Evolutionary conservation across 2,329 filamentous ascomycete genomes (phyloP).

Genomic region (Colletotrichum sp.): DNA sequence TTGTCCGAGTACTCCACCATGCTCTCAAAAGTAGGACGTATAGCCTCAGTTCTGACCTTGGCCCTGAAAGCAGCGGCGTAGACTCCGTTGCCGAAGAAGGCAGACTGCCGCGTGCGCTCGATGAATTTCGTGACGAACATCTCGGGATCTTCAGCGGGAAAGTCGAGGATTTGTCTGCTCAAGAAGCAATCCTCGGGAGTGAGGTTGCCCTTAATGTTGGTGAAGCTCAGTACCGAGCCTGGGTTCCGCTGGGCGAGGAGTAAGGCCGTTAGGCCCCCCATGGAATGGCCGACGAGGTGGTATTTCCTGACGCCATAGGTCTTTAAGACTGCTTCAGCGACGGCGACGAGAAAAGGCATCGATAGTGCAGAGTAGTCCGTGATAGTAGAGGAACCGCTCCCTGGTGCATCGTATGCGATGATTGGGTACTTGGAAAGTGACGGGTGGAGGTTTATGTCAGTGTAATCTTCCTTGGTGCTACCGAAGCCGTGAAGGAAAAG

Average conservation of each 20-base stretch:
- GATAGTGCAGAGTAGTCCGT: constrained; percentile 15
- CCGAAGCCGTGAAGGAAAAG: constrained; percentile 30
- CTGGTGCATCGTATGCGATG: constrained; percentile 28
- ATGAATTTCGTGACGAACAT: neutral
- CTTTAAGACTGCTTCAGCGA: constrained; percentile 20
- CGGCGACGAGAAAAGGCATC: constrained; percentile 24
- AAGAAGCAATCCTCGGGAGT: constrained; percentile 30
- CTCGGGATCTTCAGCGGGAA: neutral
- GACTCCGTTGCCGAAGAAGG: constrained; percentile 14
- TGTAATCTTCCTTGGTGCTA: constrained; percentile 29
- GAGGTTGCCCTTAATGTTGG: constrained; percentile 31
- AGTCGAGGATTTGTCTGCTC: constrained; percentile 25
- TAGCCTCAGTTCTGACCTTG: constrained; percentile 20
- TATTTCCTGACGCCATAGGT: constrained; percentile 16
- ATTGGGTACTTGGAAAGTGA: constrained; percentile 20
- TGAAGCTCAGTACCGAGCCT: constrained; percentile 22
- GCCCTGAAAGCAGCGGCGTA: constrained; percentile 20
- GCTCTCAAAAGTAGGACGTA: constrained; percentile 26
- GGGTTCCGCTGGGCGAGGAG: constrained; percentile 20
- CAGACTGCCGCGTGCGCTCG: constrained; percentile 15
- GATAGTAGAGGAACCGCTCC: constrained; percentile 24
- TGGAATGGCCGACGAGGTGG: constrained; percentile 31
- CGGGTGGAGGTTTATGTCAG: constrained; percentile 23
- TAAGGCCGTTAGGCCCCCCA: constrained; percentile 28
- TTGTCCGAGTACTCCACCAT: constrained; percentile 28